Conservation (phyloP, 73 alveolate genomes). For the Breviolum minutum region DNA sequence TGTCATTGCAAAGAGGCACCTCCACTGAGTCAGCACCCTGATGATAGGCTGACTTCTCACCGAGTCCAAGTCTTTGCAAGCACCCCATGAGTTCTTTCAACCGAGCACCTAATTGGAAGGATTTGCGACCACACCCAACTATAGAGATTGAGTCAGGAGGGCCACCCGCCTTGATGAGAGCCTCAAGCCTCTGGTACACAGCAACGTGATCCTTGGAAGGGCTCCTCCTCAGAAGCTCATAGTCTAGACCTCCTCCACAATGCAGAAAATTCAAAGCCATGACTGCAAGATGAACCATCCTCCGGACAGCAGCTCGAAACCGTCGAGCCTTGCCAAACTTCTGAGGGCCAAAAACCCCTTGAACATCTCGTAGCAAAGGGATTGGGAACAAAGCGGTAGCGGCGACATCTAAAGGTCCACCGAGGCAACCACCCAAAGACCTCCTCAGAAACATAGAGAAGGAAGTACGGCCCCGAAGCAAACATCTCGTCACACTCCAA, state of each 20-base stretch:
- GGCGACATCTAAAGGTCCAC: too few relatives aligned
- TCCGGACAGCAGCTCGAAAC: background rate
- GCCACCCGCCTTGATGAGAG: constrained; percentile 2
- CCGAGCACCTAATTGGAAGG: background rate
- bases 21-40: background rate
- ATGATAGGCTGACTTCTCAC: background rate
- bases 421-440: too few relatives aligned
- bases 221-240: background rate
- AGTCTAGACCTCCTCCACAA: background rate
- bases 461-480: too few relatives aligned
- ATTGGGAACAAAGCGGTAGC: background rate
- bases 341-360: background rate
- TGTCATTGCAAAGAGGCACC: background rate
- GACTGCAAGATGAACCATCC: background rate
- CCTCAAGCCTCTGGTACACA: background rate
- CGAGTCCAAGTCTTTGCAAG: background rate
- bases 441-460: too few relatives aligned
- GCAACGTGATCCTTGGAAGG: background rate
- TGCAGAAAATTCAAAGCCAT: background rate
- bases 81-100: background rate
- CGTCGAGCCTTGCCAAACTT: background rate
- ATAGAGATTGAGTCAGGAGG: background rate
- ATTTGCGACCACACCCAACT: constrained; percentile 17
- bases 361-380: background rate
- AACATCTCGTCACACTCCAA: too few relatives aligned